phyloP scores from a whole-genome alignment of 805 yeast species.

The Monosporozyma aerobia region DNA sequence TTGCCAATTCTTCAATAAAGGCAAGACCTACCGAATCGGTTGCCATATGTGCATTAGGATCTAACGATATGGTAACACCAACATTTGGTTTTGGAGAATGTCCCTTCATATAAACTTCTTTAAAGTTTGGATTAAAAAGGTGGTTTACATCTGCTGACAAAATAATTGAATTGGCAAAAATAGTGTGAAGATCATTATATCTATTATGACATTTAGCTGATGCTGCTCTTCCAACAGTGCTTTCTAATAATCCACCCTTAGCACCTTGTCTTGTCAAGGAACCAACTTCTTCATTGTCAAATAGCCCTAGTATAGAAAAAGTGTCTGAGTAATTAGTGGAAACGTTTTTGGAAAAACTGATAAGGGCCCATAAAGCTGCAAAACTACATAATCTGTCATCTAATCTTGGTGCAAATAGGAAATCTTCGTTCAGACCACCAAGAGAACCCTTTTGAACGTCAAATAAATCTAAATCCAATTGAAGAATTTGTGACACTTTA shows the following conservation, averaged over 20 bases:
- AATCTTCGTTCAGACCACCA: constrained; percentile 73
- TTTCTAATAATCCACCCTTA: constrained; percentile 63
- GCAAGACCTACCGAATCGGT: constrained; percentile 71
- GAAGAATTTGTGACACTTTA: constrained; percentile 51
- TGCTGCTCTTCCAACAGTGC: constrained; percentile 49
- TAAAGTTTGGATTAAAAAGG: constrained; percentile 70
- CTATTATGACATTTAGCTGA: constrained; percentile 15
- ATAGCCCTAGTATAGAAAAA: constrained; percentile 54
- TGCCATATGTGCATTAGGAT: constrained; percentile 77
- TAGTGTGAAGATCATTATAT: constrained; percentile 26
- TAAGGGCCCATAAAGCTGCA: constrained; percentile 55
- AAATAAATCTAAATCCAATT: constrained; percentile 67
- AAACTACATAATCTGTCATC: constrained; percentile 80
- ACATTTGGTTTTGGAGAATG: constrained; percentile 75
- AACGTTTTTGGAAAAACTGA: constrained; percentile 37
- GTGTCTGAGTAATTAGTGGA: constrained; percentile 32
- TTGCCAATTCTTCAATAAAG: constrained; percentile 60
- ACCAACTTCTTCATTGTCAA: constrained; percentile 80
- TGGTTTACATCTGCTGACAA: constrained; percentile 82
- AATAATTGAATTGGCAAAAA: constrained; percentile 68
- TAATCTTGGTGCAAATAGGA: constrained; percentile 71
- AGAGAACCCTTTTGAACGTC: constrained; percentile 73
- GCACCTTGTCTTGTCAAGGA: constrained; percentile 76
- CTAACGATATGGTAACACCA: constrained; percentile 63
- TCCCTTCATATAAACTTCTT: constrained; percentile 57